These are phyloP conservation scores for Gnetum montanum DNA, from an alignment of 75 land plant genomes.

Conservation along the genomic window DNA sequence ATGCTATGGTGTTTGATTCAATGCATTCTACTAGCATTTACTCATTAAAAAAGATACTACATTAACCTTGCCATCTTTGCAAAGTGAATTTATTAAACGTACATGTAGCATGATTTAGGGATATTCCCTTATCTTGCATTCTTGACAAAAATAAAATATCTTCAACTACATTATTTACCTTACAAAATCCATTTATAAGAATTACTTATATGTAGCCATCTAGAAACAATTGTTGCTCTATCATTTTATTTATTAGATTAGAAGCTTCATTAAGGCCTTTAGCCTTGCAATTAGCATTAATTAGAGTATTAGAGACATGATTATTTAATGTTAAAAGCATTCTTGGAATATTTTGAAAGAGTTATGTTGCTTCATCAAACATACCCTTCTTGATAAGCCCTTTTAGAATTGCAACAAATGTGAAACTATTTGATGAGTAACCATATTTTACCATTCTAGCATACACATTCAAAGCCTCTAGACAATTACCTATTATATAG, in stretches of 20 bases:
- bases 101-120: constrained; percentile 18
- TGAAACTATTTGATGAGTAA: constrained; percentile 19
- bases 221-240: constrained; percentile 20
- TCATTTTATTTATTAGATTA: constrained; percentile 21
- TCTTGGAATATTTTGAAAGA: constrained; percentile 11
- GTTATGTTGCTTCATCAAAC: constrained; percentile 19
- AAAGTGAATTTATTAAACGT: constrained; percentile 33
- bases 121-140: constrained; percentile 9
- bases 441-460: constrained; percentile 37
- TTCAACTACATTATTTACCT: constrained; percentile 17
- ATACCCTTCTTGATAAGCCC: constrained; percentile 33
- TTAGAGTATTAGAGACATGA: constrained; percentile 23
- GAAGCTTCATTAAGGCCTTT: constrained; percentile 20
- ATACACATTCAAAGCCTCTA: constrained; percentile 29
- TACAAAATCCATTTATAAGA: constrained; percentile 26
- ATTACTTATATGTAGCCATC: constrained; percentile 24
- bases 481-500: constrained; percentile 25
- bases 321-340: constrained; percentile 17
- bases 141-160: constrained; percentile 17
- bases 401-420: constrained; percentile 30
- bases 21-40: constrained; percentile 35
- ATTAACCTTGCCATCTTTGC: constrained; percentile 30
- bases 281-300: constrained; percentile 16
- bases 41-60: constrained; percentile 26
- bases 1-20: constrained; percentile 23